Base-by-base conservation (phyloP, 768 basidiomycete species). In the Rhizopogon vulgaris region DNA sequence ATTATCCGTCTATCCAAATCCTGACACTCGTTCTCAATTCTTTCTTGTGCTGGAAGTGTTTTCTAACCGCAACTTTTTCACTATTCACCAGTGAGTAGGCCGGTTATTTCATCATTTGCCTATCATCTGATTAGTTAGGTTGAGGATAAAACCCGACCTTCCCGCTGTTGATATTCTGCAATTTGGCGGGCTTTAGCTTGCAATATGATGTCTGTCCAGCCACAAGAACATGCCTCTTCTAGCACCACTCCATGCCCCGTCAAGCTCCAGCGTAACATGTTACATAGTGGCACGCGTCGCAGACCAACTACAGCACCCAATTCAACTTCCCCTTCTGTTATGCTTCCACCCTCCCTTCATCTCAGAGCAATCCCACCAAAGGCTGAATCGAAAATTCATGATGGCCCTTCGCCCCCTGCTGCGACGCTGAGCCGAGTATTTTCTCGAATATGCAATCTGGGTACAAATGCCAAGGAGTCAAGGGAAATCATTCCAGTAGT, bases 341-440 rank as follows among this genome's bases (percentile, higher is more conserved):
- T 32, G 41, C 63, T 56, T 41, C 60, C 59, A 42, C 56, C 53
- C 22, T 58, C 10, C 47, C 58, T 62, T 28, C 50, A 48, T 27
- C 43, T 63, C 22, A 38, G 51, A 27, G 37, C 47, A 49, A 37
- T 41, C 30, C 45, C 37, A 41, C 34, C 47, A 46, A 47, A 50
- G 18, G 42, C 59, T 22, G 51, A 48, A 38, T 43, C 62, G 11
- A 62, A 67, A 36, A 69, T 63, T 24, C 56, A 60, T 17, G 71
- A 73, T 56, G 63, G 67, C 12, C 65, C 72, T 24, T 66, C 64
- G 49, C 61, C 62, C 12, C 56, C 57, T 49, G 65, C 63, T 48
- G 69, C 67, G 36, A 78, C 75, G 55, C 62, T 80, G 42, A 72
- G 71, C 55, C 70, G 65, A 46, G 69, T 75, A 42, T 70, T 80